Conservation (phyloP, 1,284 basidiomycete species). For the Apiotrichum mycotoxinovorans region DNA sequence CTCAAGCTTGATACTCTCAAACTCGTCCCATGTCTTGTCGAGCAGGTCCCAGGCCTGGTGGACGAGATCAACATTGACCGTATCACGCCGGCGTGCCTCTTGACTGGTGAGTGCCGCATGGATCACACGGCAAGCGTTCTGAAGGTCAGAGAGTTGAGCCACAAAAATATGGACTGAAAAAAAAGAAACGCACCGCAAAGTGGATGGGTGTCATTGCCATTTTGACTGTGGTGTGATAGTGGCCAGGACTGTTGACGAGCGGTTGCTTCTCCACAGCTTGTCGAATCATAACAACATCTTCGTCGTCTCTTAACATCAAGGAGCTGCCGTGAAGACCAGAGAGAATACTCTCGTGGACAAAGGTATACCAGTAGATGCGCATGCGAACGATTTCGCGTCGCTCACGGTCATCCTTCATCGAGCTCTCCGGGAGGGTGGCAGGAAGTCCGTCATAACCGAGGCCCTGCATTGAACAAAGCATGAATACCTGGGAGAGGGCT, state of each 20-base stretch:
- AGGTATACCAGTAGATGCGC: conserved; percentile 76
- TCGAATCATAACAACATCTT: conserved; percentile 5
- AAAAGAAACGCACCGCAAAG: conserved; percentile 55
- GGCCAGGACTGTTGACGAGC: conserved; percentile 1
- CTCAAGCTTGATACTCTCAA: conserved; percentile 60
- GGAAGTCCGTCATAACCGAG: conserved; percentile 56
- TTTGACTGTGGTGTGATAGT: conserved; percentile 42
- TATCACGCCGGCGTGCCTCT: conserved; percentile 60
- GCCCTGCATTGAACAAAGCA: conserved; percentile 61
- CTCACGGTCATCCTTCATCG: conserved; percentile 51
- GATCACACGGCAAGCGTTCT: conserved; percentile 65
- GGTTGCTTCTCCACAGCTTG: conserved; percentile 10
- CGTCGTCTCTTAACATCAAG: conserved; percentile 59
- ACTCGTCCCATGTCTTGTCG: conserved; percentile 72
- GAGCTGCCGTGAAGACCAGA: conserved; percentile 74
- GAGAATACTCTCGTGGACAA: conserved; percentile 72
- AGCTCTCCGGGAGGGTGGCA: conserved; percentile 39
- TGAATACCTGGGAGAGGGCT: conserved; percentile 63
- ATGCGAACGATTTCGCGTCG: conserved; percentile 55
- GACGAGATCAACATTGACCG: conserved; percentile 62
- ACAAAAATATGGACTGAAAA: background rate
- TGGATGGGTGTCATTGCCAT: conserved; percentile 65
- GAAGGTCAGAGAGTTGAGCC: conserved; percentile 8
- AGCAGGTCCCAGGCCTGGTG: conserved; percentile 74
- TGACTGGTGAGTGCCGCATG: conserved; percentile 70